Evolutionary conservation across 345 rosid species (phyloP), one percentile per base, ranked within the genome.

Genomic region (Linum usitatissimum): DNA sequence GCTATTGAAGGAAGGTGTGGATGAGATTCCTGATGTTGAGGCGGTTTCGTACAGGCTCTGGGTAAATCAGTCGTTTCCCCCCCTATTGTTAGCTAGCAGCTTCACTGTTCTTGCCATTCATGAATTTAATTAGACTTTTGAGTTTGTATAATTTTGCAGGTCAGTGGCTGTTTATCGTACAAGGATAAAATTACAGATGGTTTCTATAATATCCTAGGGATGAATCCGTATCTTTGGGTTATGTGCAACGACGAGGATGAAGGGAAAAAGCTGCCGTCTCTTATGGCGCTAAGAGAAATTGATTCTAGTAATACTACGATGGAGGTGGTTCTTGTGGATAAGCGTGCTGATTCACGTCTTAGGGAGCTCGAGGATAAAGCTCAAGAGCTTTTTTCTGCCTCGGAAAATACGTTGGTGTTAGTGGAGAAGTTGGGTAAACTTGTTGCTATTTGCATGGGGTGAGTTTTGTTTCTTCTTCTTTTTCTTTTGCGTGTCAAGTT

Each of bases 391-490:
- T 85, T 70, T 64, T 76, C 79, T 75, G 82, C 90, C 64, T 92
- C 96, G 12, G 88, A 85, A 64, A 84, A 79, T 76, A 73, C 81
- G 56, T 63, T 83, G 61, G 80, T 80, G 42, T 77, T 92, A 72
- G 91, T 89, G 48, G 84, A 89, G 89, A 75, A 84, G 71, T 85
- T 92, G 51, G 90, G 98, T 10, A 79, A 80, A 75, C 93, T 92
- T 42, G 98, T 92, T 69, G 89, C 96, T 19, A 75, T 87, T 38
- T 81, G 75, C 61, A 92, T 89, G 98, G 98, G 98, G 96, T 92
- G 73, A 58, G 71, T 65, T 54, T 6, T 6, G 54, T 21, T 66
- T 58, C 17, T 34, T 4, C 42, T 14, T 38, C 49, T 59, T 34
- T 1, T 5, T 30, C 5, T 1, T 34, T 1, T 34, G 38, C 28